A percentile compares a stretch with the other conserved stretches of the same genome.
phyloP scores from a whole-genome alignment of 2,329 filamentous ascomycete genomes.

The Diplodia corticola region DNA sequence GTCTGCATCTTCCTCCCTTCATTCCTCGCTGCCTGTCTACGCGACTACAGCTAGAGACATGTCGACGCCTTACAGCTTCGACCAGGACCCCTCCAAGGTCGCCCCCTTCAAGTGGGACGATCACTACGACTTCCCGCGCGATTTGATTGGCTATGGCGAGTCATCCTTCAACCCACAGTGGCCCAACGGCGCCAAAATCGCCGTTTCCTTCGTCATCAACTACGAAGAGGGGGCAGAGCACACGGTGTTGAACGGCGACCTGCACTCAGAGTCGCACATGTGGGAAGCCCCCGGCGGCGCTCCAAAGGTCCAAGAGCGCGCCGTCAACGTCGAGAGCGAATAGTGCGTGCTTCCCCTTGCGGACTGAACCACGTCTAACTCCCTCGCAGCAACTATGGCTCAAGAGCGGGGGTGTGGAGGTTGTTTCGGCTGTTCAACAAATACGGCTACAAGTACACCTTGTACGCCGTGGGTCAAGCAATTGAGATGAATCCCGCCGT shows the following conservation, averaged over 20 bases:
- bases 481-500: conserved; percentile 52
- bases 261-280: conserved; percentile 34
- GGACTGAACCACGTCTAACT: neutral
- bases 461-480: conserved; percentile 53
- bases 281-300: conserved; percentile 36
- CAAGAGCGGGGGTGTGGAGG: conserved; percentile 52
- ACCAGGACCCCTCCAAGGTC: conserved; percentile 10
- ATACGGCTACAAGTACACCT: conserved; percentile 52
- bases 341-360: conserved; percentile 31
- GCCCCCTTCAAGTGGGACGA: conserved; percentile 34
- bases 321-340: conserved; percentile 51
- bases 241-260: conserved; percentile 37
- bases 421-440: conserved; percentile 53
- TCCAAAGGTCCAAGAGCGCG: conserved; percentile 45
- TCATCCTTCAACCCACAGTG: conserved; percentile 40
- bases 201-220: conserved; percentile 43
- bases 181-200: conserved; percentile 41
- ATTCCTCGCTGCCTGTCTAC: neutral
- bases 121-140: conserved; percentile 34
- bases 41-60: neutral
- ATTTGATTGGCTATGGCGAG: conserved; percentile 49
- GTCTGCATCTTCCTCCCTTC: neutral
- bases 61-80: conserved; percentile 16
- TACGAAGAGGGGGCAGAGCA: conserved; percentile 41
- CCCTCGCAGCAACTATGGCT: conserved; percentile 47